Percentiles rank a stretch among this genome's conserved stretches.
These are phyloP conservation scores for Hypoxylon sp. DNA, from an alignment of 2,329 filamentous ascomycete species.

Conservation along the genomic window DNA sequence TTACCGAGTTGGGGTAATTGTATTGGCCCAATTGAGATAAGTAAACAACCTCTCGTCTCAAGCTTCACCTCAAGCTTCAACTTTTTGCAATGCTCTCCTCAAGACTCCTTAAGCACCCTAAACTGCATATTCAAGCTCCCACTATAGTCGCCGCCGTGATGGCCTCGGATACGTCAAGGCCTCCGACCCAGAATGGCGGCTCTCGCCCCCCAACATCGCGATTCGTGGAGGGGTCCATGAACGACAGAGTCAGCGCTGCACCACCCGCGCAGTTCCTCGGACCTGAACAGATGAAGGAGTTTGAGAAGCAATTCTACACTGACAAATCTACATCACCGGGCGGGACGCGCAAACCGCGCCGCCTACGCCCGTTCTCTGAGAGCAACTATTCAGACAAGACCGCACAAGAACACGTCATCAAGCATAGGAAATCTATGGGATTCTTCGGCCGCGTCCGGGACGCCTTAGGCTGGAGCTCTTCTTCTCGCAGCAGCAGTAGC, in stretches of 20 bases:
- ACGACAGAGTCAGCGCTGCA: slow-evolving; percentile 78
- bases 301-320: slow-evolving; percentile 51
- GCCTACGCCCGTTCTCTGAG: slow-evolving; percentile 46
- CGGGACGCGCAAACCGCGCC: slow-evolving; percentile 34
- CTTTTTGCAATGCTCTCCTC: slow-evolving; percentile 11
- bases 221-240: slow-evolving; percentile 88
- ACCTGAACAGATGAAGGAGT: slow-evolving; percentile 49
- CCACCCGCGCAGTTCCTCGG: slow-evolving; percentile 77
- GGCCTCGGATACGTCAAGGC: too few species aligned
- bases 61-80: slow-evolving; percentile 18
- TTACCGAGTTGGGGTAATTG: slow-evolving; percentile 33
- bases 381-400: slow-evolving; percentile 14
- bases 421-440: slow-evolving; percentile 50
- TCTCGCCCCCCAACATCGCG: slow-evolving; percentile 54
- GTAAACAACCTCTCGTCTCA: slow-evolving; percentile 33
- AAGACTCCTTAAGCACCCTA: slow-evolving; percentile 12
- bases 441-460: slow-evolving; percentile 53
- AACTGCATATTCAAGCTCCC: slow-evolving; percentile 13
- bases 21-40: slow-evolving; percentile 16
- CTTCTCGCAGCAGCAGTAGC: slow-evolving; percentile 24
- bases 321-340: slow-evolving; percentile 17
- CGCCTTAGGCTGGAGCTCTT: slow-evolving; percentile 43
- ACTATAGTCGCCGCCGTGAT: slow-evolving; percentile 37
- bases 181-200: slow-evolving; percentile 55
- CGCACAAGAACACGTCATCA: slow-evolving; percentile 36